Evolutionary conservation across 345 rosid species (phyloP), one percentile per base, ranked within the genome.

Genomic region (Salix udensis): DNA sequence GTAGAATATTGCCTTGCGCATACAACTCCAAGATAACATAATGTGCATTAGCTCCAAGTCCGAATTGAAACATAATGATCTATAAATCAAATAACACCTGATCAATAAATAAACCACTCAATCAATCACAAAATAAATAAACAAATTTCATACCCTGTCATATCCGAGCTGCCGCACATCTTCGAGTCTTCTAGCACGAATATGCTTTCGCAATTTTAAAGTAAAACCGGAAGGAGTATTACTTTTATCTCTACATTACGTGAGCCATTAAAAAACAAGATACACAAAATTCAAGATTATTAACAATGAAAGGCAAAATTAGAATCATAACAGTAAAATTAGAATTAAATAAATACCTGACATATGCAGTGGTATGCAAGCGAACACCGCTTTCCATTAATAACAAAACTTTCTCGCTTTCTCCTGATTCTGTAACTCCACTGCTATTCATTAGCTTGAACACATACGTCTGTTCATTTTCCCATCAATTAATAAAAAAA

Each of bases 161-260:
- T 92, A 96, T 74, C 99, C 99, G 50, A 96, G 96, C 84, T 96
- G 98, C 11, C 95, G 93, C 23, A 96, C 99, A 85, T 96, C 99
- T 79, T 96, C 99, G 46, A 96, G 94, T 86, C 99, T 90, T 85
- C 97, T 87, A 3, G 98, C 92, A 12, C 99, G 88, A 55, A 93
- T 89, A 85, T 96, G 99, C 82, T 90, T 96, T 80, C 99, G 83
- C 70, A 96, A 82, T 85, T 96, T 96, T 67, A 96, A 86, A 72
- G 99, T 96, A 87, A 96, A 93, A 23, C 98, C 99, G 69, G 99
- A 96, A 55, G 99, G 99, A 13, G 98, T 96, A 73, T 96, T 96
- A 66, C 92, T 96, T 88, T 96, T 96, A 75, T 96, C 99, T 78
- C 99, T 96, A 74, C 28, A 80, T 36, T 68, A 28, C 77, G 74